These are phyloP conservation scores for Schizosaccharomyces octosporus DNA, from an alignment of 805 yeast species.

Conservation along the genomic window DNA sequence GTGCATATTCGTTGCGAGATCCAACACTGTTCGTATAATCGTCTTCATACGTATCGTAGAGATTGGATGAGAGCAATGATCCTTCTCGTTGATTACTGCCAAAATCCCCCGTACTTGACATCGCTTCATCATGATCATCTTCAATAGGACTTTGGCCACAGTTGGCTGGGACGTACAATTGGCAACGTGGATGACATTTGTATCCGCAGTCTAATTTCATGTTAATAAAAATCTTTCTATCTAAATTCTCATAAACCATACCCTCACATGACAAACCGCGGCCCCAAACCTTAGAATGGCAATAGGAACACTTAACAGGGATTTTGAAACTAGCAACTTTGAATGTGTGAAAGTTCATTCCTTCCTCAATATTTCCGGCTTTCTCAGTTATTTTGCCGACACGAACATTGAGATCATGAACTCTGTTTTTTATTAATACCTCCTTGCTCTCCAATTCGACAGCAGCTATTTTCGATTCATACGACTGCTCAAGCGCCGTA, in stretches of 20 bases:
- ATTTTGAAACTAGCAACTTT: slow-evolving; percentile 10
- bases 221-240: background rate
- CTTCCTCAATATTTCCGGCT: slow-evolving; percentile 38
- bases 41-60: background rate
- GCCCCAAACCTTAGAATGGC: slow-evolving; percentile 10
- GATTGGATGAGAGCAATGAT: background rate
- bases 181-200: slow-evolving; percentile 10
- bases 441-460: background rate
- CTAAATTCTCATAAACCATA: too few species aligned
- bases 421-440: background rate
- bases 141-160: slow-evolving; percentile 11
- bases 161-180: slow-evolving; percentile 21
- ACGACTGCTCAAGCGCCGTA: background rate
- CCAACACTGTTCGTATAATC: background rate
- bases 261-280: too few species aligned
- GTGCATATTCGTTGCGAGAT: background rate
- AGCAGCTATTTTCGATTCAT: background rate
- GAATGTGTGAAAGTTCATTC: slow-evolving; percentile 14
- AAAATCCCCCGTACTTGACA: background rate
- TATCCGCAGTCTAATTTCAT: slow-evolving; percentile 6
- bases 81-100: slow-evolving; percentile 1
- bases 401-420: slow-evolving; percentile 34
- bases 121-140: background rate
- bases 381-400: slow-evolving; percentile 73
- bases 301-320: slow-evolving; percentile 9